These are phyloP conservation scores for Fraxinus sp. DNA, from an alignment of 305 asterid species.

Conservation along the genomic window DNA sequence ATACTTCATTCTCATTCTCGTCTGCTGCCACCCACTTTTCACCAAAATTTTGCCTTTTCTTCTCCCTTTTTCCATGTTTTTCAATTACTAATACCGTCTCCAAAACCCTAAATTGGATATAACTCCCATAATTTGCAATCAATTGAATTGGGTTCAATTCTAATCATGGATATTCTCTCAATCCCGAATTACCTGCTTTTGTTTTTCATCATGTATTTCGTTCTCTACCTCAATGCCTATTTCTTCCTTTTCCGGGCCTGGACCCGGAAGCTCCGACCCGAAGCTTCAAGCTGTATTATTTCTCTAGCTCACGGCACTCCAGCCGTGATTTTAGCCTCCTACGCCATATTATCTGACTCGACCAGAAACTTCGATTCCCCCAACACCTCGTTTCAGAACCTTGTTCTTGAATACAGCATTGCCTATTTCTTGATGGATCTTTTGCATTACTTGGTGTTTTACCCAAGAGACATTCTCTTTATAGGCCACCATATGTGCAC, in stretches of 20 bases:
- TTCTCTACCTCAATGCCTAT: constrained; percentile 54
- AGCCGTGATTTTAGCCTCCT: constrained; percentile 60
- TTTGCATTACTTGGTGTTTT: constrained; percentile 61
- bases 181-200: constrained; percentile 40
- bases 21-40: constrained; percentile 18
- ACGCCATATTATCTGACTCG: constrained; percentile 54
- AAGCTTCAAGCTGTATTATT: constrained; percentile 82
- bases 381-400: constrained; percentile 60
- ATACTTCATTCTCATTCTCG: background rate
- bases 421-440: constrained; percentile 92
- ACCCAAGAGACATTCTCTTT: constrained; percentile 73
- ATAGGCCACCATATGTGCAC: constrained; percentile 88
- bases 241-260: constrained; percentile 57
- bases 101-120: background rate
- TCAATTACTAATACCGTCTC: background rate
- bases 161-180: constrained; percentile 41
- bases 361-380: constrained; percentile 50
- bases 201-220: constrained; percentile 46
- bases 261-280: constrained; percentile 69
- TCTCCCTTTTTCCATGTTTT: background rate
- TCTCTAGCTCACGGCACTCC: constrained; percentile 92
- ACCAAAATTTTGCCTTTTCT: constrained; percentile 3
- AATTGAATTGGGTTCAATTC: background rate
- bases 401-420: constrained; percentile 83
- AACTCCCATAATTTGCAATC: background rate